Conservation (phyloP, 345 rosid genomes). For the Pistacia atlantica region DNA sequence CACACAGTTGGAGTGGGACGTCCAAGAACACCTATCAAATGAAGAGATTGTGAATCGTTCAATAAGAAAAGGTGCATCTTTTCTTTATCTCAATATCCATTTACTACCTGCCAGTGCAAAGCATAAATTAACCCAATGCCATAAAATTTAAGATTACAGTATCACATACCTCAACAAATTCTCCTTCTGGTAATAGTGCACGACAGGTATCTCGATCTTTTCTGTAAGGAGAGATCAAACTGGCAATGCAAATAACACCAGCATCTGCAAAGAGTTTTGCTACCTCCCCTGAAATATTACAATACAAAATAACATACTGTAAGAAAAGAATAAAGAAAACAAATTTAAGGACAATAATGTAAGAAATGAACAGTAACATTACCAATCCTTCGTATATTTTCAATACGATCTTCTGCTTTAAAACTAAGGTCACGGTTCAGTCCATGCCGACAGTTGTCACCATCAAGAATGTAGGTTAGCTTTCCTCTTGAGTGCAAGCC, state of each 20-base stretch:
- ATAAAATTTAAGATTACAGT: neutral
- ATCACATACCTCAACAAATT: conserved; percentile 66
- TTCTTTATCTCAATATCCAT: neutral
- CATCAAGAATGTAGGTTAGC: conserved; percentile 74
- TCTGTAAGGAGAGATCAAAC: conserved; percentile 87
- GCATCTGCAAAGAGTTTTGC: conserved; percentile 88
- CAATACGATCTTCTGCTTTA: conserved; percentile 68
- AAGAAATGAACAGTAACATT: conserved; percentile 5
- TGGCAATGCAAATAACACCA: conserved; percentile 79
- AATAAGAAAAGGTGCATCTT: conserved; percentile 8
- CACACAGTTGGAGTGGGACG: conserved; percentile 70
- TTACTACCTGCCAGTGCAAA: neutral
- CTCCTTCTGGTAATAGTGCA: conserved; percentile 66
- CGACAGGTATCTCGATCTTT: conserved; percentile 72
- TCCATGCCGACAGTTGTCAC: conserved; percentile 82
- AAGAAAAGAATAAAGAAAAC: conserved; percentile 11
- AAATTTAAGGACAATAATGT: neutral
- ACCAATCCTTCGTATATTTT: conserved; percentile 81
- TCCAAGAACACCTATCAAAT: conserved; percentile 67
- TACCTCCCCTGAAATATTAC: conserved; percentile 60
- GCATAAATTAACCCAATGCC: conserved; percentile 1
- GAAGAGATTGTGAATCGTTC: conserved; percentile 13
- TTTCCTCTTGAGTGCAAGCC: conserved; percentile 64
- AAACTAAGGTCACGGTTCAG: conserved; percentile 73
- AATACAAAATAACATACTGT: conserved; percentile 5